Evolutionary conservation across 768 basidiomycete genomes (phyloP).

Genomic region (Filobasidium wieringae): DNA sequence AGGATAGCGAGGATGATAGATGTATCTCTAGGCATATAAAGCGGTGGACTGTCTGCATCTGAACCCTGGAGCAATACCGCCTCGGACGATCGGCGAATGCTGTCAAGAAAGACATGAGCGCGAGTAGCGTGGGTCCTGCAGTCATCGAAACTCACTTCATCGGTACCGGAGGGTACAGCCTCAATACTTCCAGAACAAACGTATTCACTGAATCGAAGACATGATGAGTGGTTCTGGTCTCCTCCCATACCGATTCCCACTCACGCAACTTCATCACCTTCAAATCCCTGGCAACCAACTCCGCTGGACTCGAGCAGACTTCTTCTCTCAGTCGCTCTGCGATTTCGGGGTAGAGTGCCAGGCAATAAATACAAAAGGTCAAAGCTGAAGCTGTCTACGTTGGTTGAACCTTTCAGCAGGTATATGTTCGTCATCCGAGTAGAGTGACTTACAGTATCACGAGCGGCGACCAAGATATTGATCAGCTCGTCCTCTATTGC

Average conservation of each 20-base stretch:
- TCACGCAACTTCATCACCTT: too few relatives aligned
- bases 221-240: too few relatives aligned
- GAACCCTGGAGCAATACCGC: constrained; percentile 25
- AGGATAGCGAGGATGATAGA: constrained; percentile 52
- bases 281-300: too few relatives aligned
- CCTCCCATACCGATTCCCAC: too few relatives aligned
- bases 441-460: constrained; percentile 54
- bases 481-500: constrained; percentile 66
- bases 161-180: constrained; percentile 69
- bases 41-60: constrained; percentile 14
- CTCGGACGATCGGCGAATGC: constrained; percentile 27
- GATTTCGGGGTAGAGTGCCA: constrained; percentile 55
- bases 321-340: constrained; percentile 49
- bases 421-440: not conserved
- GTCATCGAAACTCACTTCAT: constrained; percentile 42
- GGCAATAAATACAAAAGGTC: constrained; percentile 59
- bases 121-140: not conserved
- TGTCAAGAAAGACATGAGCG: not conserved
- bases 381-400: constrained; percentile 56
- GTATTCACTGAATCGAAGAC: constrained; percentile 14
- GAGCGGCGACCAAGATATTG: constrained; percentile 61
- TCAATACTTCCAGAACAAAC: constrained; percentile 67
- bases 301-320: too few relatives aligned
- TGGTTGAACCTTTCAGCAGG: not conserved
- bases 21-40: constrained; percentile 32